phyloP scores from a whole-genome alignment of 2,329 filamentous ascomycete species.

The Penicillium expansum region DNA sequence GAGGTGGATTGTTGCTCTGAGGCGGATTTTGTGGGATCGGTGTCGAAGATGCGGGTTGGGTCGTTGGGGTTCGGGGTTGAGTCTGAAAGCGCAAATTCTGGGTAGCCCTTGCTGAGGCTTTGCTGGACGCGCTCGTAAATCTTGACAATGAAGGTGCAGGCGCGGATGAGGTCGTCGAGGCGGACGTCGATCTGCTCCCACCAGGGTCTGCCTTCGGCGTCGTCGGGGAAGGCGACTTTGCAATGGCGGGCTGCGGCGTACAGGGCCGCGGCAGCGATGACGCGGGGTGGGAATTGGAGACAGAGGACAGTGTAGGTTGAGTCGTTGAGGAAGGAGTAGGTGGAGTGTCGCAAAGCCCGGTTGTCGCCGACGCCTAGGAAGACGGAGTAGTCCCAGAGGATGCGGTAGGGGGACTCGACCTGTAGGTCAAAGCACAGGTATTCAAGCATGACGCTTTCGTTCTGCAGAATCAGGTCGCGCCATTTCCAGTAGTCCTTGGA shows the following conservation, averaged over 20 bases:
- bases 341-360: conserved; percentile 76
- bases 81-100: conserved; percentile 24
- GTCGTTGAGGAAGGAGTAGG: conserved; percentile 94
- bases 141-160: conserved; percentile 71
- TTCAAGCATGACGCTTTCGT: conserved; percentile 91
- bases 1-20: conserved; percentile 39
- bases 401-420: conserved; percentile 81
- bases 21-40: conserved; percentile 33
- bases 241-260: conserved; percentile 81
- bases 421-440: conserved; percentile 90
- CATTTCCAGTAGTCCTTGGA: conserved; percentile 98
- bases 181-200: conserved; percentile 76
- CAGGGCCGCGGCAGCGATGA: conserved; percentile 79
- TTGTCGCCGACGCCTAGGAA: conserved; percentile 73
- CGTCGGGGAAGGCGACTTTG: conserved; percentile 68
- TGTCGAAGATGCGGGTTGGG: conserved; percentile 25
- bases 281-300: conserved; percentile 72
- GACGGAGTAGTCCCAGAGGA: conserved; percentile 76
- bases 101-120: conserved; percentile 45
- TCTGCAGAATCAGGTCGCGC: conserved; percentile 87
- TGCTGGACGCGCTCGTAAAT: conserved; percentile 48
- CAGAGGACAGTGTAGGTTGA: conserved; percentile 80
- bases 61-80: conserved; percentile 18
- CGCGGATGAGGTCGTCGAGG: conserved; percentile 66
- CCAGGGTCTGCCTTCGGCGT: conserved; percentile 75